A percentile compares a stretch with the other conserved stretches of the same genome.
Conservation (phyloP, 257 asterid genomes). For the Cordia subcordata region DNA sequence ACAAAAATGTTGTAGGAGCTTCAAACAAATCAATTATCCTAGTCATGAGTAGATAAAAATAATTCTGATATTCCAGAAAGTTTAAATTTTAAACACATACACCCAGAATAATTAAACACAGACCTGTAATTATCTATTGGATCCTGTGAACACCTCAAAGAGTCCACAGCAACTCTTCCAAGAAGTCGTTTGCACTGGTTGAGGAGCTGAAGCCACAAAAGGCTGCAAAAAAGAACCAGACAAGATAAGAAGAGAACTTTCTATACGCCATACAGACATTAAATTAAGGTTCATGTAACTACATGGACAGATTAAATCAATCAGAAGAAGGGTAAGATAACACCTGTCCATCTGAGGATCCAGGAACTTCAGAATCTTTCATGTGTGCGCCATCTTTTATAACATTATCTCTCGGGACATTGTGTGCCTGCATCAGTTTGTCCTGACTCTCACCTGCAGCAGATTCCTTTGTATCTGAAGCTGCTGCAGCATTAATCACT, state of each 20-base stretch:
- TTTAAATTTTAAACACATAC: too few species aligned
- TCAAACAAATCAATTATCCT: too few species aligned
- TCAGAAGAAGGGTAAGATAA: not conserved
- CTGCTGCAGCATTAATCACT: constrained; percentile 1
- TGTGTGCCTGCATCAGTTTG: constrained; percentile 13
- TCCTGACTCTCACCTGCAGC: constrained; percentile 23
- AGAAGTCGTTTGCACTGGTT: constrained; percentile 33
- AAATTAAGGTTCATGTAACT: too few species aligned
- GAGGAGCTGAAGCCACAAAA: constrained; percentile 24
- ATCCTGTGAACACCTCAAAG: constrained; percentile 50
- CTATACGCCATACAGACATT: too few species aligned
- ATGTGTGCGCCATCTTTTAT: constrained; percentile 12
- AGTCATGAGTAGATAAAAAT: too few species aligned
- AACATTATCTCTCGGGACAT: constrained; percentile 21
- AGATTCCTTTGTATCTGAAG: constrained; percentile 12
- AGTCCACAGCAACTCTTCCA: constrained; percentile 81
- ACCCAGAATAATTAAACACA: constrained; percentile 2
- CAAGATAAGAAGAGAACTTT: not conserved
- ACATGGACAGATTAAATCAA: not conserved
- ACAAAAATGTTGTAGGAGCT: too few species aligned
- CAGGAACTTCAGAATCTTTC: constrained; percentile 29
- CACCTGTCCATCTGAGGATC: constrained; percentile 1
- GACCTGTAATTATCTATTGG: constrained; percentile 40
- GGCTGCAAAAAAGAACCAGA: constrained; percentile 27
- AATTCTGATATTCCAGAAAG: too few species aligned